Conservation (phyloP, 371 early-diverging fungal species). For the Mucor sp. region DNA sequence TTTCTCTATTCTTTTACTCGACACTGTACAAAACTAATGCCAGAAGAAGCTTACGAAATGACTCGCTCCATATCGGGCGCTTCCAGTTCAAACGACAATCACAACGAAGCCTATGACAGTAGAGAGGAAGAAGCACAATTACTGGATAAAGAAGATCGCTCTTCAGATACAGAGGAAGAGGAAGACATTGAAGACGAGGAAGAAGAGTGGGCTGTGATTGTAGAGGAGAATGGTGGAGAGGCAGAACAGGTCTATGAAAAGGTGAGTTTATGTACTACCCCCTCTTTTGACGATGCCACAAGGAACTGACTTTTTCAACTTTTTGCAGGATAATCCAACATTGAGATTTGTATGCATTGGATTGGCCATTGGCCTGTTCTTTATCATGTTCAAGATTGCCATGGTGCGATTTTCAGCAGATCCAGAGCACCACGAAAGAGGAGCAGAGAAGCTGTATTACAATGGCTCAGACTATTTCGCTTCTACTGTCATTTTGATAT, state of each 20-base stretch:
- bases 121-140: slow-evolving; percentile 20
- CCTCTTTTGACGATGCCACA: neutral
- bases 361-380: slow-evolving; percentile 25
- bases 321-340: slow-evolving; percentile 12
- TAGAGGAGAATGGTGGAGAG: slow-evolving; percentile 14
- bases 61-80: slow-evolving; percentile 8
- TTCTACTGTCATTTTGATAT: slow-evolving; percentile 83
- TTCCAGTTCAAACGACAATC: slow-evolving; percentile 11
- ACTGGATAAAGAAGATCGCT: slow-evolving; percentile 19
- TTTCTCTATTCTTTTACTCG: neutral
- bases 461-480: slow-evolving; percentile 76
- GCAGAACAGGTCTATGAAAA: slow-evolving; percentile 4
- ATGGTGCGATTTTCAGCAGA: slow-evolving; percentile 16
- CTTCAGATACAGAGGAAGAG: slow-evolving; percentile 12
- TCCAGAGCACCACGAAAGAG: slow-evolving; percentile 13
- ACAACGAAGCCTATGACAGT: slow-evolving; percentile 2
- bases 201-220: slow-evolving; percentile 22
- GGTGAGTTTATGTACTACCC: neutral
- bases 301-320: neutral
- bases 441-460: slow-evolving; percentile 31
- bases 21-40: neutral
- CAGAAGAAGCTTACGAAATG: slow-evolving; percentile 24
- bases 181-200: slow-evolving; percentile 6
- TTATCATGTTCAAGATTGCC: slow-evolving; percentile 29
- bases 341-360: slow-evolving; percentile 23